Conservation (phyloP, 2,329 filamentous ascomycete species). For the Shiraia bambusicola region DNA sequence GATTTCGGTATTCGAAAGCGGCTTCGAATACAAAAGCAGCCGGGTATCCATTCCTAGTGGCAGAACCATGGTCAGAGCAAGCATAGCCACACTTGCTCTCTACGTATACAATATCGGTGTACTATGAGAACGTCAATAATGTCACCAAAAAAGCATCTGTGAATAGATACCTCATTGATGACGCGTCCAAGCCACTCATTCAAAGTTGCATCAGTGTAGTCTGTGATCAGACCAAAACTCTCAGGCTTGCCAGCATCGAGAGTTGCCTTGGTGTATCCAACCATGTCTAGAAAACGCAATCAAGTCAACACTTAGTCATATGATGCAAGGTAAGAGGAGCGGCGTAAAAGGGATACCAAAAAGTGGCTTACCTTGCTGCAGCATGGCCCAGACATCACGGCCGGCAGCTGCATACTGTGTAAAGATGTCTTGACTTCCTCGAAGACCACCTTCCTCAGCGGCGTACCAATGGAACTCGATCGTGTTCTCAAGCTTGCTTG, state of each 20-base stretch:
- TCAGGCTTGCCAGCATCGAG: conserved; percentile 77
- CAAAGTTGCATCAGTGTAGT: conserved; percentile 78
- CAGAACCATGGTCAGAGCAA: conserved; percentile 72
- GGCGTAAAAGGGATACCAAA: too few relatives aligned
- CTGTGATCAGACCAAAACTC: conserved; percentile 85
- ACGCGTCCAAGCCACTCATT: conserved; percentile 88
- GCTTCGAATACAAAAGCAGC: conserved; percentile 74
- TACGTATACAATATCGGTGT: conserved; percentile 83
- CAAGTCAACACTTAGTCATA: too few relatives aligned
- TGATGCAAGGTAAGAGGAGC: too few relatives aligned
- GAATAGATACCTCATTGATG: conserved; percentile 55
- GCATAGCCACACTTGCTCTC: conserved; percentile 90
- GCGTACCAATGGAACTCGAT: conserved; percentile 97
- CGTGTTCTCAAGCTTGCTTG: conserved; percentile 75
- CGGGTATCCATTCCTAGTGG: conserved; percentile 71
- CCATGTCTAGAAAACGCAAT: conserved; percentile 64
- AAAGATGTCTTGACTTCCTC: conserved; percentile 89
- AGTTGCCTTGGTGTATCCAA: conserved; percentile 76
- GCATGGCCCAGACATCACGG: conserved; percentile 85
- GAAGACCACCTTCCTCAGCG: conserved; percentile 81
- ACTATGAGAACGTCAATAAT: conserved; percentile 47
- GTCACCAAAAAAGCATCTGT: neutral
- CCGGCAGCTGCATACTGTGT: conserved; percentile 69
- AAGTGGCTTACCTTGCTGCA: conserved; percentile 64
- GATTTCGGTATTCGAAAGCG: conserved; percentile 62